phyloP scores from a whole-genome alignment of 352 stramenopile genomes.

The Globisporangium lucens region DNA sequence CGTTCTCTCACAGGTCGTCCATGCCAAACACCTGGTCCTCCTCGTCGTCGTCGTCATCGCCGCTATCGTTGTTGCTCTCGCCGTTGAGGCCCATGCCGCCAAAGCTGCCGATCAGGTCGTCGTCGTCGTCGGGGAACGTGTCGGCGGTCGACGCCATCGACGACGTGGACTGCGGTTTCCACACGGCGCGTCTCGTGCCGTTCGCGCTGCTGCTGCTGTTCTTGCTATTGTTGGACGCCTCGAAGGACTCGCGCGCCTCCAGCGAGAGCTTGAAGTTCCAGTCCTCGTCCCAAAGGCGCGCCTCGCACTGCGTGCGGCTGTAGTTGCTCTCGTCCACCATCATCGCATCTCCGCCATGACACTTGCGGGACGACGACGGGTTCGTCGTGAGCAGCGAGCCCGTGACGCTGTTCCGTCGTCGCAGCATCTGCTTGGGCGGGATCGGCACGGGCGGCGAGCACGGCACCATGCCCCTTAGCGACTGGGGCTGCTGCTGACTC shows the following conservation, averaged over 20 bases:
- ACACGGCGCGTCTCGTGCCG: conserved; percentile 3
- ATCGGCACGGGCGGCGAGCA: conserved; percentile 25
- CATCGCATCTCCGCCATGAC: neutral
- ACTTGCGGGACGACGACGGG: neutral
- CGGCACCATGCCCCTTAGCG: conserved; percentile 9
- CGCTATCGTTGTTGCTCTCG: conserved; percentile 19
- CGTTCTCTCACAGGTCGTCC: conserved; percentile 53
- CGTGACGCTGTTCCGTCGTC: conserved; percentile 18
- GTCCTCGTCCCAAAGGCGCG: conserved; percentile 55
- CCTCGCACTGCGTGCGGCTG: conserved; percentile 46
- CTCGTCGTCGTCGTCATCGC: conserved; percentile 18
- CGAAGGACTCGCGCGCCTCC: conserved; percentile 60
- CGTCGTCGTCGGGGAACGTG: conserved; percentile 33
- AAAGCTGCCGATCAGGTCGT: conserved; percentile 2
- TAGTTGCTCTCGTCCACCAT: conserved; percentile 17
- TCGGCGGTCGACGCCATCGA: conserved; percentile 34
- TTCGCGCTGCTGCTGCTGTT: conserved; percentile 12
- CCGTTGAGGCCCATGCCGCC: conserved; percentile 4
- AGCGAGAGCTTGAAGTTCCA: conserved; percentile 77
- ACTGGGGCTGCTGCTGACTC: neutral
- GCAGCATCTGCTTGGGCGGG: conserved; percentile 15
- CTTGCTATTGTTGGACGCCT: conserved; percentile 22
- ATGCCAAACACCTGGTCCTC: conserved; percentile 51
- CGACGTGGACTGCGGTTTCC: conserved; percentile 27
- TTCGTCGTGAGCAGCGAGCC: conserved; percentile 12